These are phyloP conservation scores for Boletus rex-veris DNA, from an alignment of 768 basidiomycete genomes.

Conservation along the genomic window DNA sequence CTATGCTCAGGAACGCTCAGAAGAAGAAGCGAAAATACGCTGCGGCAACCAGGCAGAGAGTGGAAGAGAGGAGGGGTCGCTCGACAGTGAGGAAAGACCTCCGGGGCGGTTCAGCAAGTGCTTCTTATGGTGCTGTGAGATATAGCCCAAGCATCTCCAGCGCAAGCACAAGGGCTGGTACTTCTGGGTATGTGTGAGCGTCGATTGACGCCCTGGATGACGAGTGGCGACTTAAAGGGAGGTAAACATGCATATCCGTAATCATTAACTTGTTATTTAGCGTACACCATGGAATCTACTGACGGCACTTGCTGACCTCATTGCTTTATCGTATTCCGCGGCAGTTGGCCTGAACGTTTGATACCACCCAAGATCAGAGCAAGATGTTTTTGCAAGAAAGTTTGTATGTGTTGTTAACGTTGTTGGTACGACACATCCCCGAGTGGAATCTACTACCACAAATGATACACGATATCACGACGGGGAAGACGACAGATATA, in stretches of 20 bases:
- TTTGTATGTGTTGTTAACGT: no score
- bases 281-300: neutral
- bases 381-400: neutral
- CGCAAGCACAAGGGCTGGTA: constrained; percentile 3
- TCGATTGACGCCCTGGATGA: neutral
- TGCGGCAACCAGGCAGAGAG: constrained; percentile 2
- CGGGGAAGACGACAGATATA: neutral
- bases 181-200: constrained; percentile 1
- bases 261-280: constrained; percentile 9
- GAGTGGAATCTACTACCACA: neutral
- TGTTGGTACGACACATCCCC: no score
- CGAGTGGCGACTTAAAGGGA: neutral
- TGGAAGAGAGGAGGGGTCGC: constrained; percentile 22
- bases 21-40: constrained; percentile 4
- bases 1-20: constrained; percentile 13
- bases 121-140: constrained; percentile 17
- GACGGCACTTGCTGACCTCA: neutral
- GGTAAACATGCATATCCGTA: constrained; percentile 9
- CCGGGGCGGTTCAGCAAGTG: constrained; percentile 29
- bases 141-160: constrained; percentile 6
- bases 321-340: no score
- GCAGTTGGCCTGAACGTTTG: no score
- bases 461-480: neutral
- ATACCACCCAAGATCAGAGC: neutral
- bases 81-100: constrained; percentile 40